Conservation (phyloP, 2,329 filamentous ascomycete species). For the Pseudocercospora macadamiae region DNA sequence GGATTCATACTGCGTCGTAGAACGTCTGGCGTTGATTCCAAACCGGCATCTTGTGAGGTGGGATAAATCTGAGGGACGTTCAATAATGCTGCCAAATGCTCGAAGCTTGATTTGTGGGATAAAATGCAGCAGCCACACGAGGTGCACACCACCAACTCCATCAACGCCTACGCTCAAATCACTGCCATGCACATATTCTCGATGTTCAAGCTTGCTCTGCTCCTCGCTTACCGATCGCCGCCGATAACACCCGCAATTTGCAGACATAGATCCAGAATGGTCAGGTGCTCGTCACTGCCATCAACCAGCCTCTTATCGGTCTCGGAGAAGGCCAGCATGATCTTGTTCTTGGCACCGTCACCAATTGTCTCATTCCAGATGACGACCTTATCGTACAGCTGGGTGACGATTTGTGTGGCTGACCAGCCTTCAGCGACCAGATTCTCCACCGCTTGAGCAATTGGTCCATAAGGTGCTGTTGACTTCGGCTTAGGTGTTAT, state of each 20-base stretch:
- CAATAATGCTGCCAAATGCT: too few relatives aligned
- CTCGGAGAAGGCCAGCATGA: slow-evolving; percentile 88
- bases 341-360: slow-evolving; percentile 86
- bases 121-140: too few relatives aligned
- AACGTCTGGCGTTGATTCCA: too few relatives aligned
- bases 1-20: too few relatives aligned
- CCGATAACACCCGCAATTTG: slow-evolving; percentile 57
- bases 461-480: slow-evolving; percentile 64
- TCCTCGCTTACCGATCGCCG: slow-evolving; percentile 15
- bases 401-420: slow-evolving; percentile 80
- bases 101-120: too few relatives aligned
- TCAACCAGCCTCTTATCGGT: slow-evolving; percentile 93
- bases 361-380: slow-evolving; percentile 77
- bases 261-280: slow-evolving; percentile 81
- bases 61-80: too few relatives aligned
- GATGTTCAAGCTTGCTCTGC: neutral
- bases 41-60: too few relatives aligned
- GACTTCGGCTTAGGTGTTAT: slow-evolving; percentile 68
- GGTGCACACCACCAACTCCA: too few relatives aligned
- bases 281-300: slow-evolving; percentile 91
- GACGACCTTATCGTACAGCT: slow-evolving; percentile 82
- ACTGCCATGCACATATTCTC: neutral
- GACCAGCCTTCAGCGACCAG: slow-evolving; percentile 98
- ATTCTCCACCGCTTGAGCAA: slow-evolving; percentile 81
- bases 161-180: slow-evolving; percentile 4